Base-by-base conservation (phyloP, 345 rosid genomes). In the Brassica incana region DNA sequence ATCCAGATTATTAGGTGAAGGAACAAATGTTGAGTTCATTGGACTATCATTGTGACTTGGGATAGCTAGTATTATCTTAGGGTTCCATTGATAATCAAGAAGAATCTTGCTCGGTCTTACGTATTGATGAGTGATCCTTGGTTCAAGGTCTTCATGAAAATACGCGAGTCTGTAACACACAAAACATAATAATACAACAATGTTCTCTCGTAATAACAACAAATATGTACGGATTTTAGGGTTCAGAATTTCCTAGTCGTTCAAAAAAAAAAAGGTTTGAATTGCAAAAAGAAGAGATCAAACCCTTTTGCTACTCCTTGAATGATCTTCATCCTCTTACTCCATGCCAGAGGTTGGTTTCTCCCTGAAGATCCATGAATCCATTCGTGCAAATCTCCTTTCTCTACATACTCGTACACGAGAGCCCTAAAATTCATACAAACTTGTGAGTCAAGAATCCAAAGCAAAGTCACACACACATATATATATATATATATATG, bases 271-370 rank as follows among this genome's bases (percentile, higher is more conserved):
- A 20, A 20, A 20, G 40, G 40, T 36, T 36, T 36, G 40, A 36
- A 36, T 6, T 11, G 10, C 9, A 14, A 20, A 50, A 60, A 70
- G 73, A 66, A 27, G 33, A 30, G 25, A 62, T 23, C 70, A 43
- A n/a, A 67, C 97, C 93, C 97, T 86, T 88, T 91, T n/a, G 90
- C 97, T 33, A 84, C 83, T 86, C 97, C 97, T 69, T 75, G 88
- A 69, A 92, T 87, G 27, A 92, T 90, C 16, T 85, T 84, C 85
- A 87, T 83, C 69, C 97, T 74, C 32, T 78, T 78, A 20, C 65
- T 74, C 95, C 97, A 90, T 5, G 85, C 75, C 56, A 92, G 78
- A 59, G 92, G 90, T 60, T 72, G 82, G 62, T 45, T 70, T 77
- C 78, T 69, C 35, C 87, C 87, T 18, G 77, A n/a, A 61, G 74